Evolutionary conservation across 2,329 filamentous ascomycete species (phyloP), one percentile per base, ranked within the genome.

Genomic region (Pseudogymnoascus sp.): DNA sequence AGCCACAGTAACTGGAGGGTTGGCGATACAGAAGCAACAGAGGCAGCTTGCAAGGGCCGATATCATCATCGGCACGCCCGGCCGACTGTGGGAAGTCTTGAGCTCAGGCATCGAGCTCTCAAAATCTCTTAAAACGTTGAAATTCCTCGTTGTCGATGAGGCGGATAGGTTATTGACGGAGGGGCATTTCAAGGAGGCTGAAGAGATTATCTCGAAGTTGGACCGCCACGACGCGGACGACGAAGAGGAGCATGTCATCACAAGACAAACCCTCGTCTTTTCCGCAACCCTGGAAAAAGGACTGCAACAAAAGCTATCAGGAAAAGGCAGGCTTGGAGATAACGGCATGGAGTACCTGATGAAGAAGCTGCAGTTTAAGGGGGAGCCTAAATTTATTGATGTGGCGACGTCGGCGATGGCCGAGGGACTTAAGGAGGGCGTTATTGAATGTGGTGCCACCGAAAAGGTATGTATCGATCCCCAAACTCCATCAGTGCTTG

Each of bases 11-110:
- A 99, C 93, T 0, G 94, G 94, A 68, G 94, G 94, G 40, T 75
- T 99, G 33, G 95, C 94, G 2, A 82, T 97, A n/a, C 88, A 94
- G 67, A 99, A 99, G 75, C 94, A 99, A 72, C 88, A 95, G 70
- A 84, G 94, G 58, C 86, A 93, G 70, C 76, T 99, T 25, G 82
- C 86, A 55, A 86, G 87, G 69, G 93, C 93, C 1, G 92, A 99
- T 70, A 89, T 99, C 59, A 85, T 99, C n/a, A 84, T 99, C 62
- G 93, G 87, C 59, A 97, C 94, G 0, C 94, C 94, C 0, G 94
- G 94, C 25, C 86, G 94, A 64, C 75, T 97, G 52, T 99, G 94
- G 94, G 94, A 99, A 72, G 87, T 99, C 5, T 84, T 97, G 63
- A 91, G 89, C 72, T 84, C 85, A 1, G 89, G 88, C 48, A 81